Conservation (phyloP, 805 yeast genomes). For the Crinitomyces ghanaensis region DNA sequence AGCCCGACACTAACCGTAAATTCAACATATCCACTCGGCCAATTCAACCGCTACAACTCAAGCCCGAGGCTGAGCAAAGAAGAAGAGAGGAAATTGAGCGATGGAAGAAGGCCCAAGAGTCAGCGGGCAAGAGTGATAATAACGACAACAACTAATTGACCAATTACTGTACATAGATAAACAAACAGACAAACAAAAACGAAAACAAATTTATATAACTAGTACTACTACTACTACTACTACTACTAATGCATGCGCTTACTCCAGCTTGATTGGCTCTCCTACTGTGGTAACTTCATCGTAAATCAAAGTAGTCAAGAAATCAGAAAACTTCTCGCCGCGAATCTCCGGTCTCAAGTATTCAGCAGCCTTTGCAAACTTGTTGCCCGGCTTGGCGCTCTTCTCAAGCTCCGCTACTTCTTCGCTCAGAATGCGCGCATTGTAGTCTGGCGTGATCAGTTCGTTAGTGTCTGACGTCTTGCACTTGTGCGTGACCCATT, state of each 20-base stretch:
- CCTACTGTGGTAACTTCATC: slow-evolving; percentile 32
- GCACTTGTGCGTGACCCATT: slow-evolving; percentile 56
- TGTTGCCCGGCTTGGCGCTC: slow-evolving; percentile 32
- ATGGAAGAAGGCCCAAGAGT: too few relatives aligned
- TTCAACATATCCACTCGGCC: slow-evolving; percentile 21
- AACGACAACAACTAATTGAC: too few relatives aligned
- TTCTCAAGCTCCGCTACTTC: slow-evolving; percentile 40
- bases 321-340: slow-evolving; percentile 48
- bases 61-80: slow-evolving; percentile 17
- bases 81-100: too few relatives aligned
- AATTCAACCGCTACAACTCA: slow-evolving; percentile 20
- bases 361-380: slow-evolving; percentile 43
- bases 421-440: slow-evolving; percentile 38
- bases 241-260: too few relatives aligned
- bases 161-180: too few relatives aligned
- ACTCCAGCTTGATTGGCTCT: too few relatives aligned
- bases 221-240: too few relatives aligned
- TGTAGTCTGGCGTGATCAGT: slow-evolving; percentile 38
- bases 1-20: slow-evolving; percentile 11
- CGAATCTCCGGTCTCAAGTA: slow-evolving; percentile 49
- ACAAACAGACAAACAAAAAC: too few relatives aligned
- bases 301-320: slow-evolving; percentile 51
- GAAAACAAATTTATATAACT: too few relatives aligned
- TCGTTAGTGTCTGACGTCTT: slow-evolving; percentile 38
- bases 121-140: too few relatives aligned